phyloP scores from a whole-genome alignment of 768 basidiomycete species.

The Tricholoma saponaceum region DNA sequence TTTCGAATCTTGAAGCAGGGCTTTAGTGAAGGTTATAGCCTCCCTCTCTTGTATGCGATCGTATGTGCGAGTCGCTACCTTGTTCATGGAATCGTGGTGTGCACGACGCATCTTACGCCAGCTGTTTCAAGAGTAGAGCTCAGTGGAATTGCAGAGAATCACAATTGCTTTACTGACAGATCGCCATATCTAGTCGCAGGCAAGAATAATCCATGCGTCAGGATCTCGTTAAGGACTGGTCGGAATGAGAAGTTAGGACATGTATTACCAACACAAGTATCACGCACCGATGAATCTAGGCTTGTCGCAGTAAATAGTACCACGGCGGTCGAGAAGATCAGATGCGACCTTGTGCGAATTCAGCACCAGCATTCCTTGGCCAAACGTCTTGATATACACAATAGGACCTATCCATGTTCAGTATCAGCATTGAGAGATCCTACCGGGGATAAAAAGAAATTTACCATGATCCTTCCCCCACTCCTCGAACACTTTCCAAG shows the following conservation, averaged over 20 bases:
- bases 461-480: constrained; percentile 14
- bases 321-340: constrained; percentile 31
- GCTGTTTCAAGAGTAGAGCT: not conserved
- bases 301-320: constrained; percentile 21
- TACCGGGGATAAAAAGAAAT: not conserved
- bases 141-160: not conserved
- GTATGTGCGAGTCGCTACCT: not conserved
- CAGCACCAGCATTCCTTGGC: constrained; percentile 33
- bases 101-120: constrained; percentile 16
- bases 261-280: not conserved
- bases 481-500: constrained; percentile 11
- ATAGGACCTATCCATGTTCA: constrained; percentile 19
- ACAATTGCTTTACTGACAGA: constrained; percentile 10
- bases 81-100: constrained; percentile 7
- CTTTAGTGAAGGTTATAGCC: not conserved
- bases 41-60: not conserved
- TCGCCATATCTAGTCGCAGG: constrained; percentile 20
- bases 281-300: constrained; percentile 8
- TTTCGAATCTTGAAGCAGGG: not conserved
- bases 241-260: not conserved
- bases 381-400: constrained; percentile 26
- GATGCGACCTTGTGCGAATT: constrained; percentile 25
- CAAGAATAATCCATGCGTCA: constrained; percentile 22
- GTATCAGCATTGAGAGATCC: not conserved
- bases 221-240: constrained; percentile 12